Conservation (phyloP, 2,329 filamentous ascomycete genomes). For the Calycina marina region DNA sequence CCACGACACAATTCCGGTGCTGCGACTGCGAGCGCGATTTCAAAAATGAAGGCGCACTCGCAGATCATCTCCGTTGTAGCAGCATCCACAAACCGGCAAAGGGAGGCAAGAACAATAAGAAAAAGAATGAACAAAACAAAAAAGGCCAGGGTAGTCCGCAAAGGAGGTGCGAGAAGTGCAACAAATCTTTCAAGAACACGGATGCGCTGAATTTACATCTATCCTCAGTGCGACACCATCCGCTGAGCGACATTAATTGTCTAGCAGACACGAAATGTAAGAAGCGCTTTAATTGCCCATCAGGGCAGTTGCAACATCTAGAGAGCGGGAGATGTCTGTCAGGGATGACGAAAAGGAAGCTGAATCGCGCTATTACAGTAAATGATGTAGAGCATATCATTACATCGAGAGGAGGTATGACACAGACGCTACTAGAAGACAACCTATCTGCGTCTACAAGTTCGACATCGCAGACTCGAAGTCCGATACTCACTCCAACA, state of each 20-base stretch:
- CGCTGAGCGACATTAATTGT: slow-evolving; percentile 6
- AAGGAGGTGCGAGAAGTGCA: slow-evolving; percentile 4
- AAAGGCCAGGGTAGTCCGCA: slow-evolving; percentile 1
- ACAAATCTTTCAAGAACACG: slow-evolving; percentile 8
- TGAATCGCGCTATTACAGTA: slow-evolving; percentile 4
- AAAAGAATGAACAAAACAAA: slow-evolving; percentile 6
- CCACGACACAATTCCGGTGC: slow-evolving; percentile 5
- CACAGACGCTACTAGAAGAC: slow-evolving; percentile 2
- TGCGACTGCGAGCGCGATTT: slow-evolving; percentile 12
- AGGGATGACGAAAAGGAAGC: slow-evolving; percentile 6
- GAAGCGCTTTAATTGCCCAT: slow-evolving; percentile 6
- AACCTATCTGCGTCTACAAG: slow-evolving; percentile 5
- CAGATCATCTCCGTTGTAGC: slow-evolving; percentile 9
- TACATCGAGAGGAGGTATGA: slow-evolving; percentile 3
- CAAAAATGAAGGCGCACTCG: slow-evolving; percentile 6
- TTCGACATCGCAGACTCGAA: slow-evolving; percentile 7
- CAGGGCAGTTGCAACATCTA: slow-evolving; percentile 5
- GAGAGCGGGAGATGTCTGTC: slow-evolving; percentile 6
- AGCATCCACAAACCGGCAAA: slow-evolving; percentile 4
- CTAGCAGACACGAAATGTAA: slow-evolving; percentile 3
- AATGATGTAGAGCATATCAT: slow-evolving; percentile 4
- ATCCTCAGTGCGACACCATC: slow-evolving; percentile 5
- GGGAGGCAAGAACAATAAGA: slow-evolving; percentile 1
- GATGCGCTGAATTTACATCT: slow-evolving; percentile 5
- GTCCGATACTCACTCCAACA: slow-evolving; percentile 7